Evolutionary conservation across 2,329 filamentous ascomycete species (phyloP), one percentile per base, ranked within the genome.

Genomic region (Claviceps citrina): DNA sequence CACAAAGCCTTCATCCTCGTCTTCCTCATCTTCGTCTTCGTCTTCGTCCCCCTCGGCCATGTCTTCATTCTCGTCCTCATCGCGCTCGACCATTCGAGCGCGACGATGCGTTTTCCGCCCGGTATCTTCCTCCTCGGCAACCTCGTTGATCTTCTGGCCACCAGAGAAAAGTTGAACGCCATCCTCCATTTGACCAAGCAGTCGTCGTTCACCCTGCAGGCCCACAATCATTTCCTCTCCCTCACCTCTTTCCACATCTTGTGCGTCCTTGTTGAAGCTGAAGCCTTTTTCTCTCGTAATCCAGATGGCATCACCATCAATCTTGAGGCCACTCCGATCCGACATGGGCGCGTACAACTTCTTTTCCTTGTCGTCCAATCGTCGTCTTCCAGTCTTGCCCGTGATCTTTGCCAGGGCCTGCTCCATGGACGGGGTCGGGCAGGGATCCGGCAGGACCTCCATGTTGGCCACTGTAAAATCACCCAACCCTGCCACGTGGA

Each of bases 301-400:
- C 65, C 93, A 98, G 28, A 98, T 87, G 7, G 89, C 87, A 61
- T 98, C 91, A 45, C 93, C 93, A 49, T 98, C 91, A 38, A 98
- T 89, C 55, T 96, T 78, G 10, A 98, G 75, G 52, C 91, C 91
- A 48, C 87, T 93, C 26, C 94, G 86, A 61, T 98, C 91, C 20
- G 87, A 94, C 89, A 98, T 96, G 26, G 91, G 93, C 3, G 91
- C 93, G 60, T 95, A 93, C 5, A 98, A 66, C 51, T 93, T 76
- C 64, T 95, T 95, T 56, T 98, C 89, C 62, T 96, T 98, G 56
- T 98, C 91, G 25, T 93, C 91, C 12, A 98, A 64, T 42, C 87
- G 73, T 53, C 80, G 77, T 47, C 86, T 70, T 31, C 79, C 80
- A 26, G 78, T 78, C 59, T 93, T 94, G 3, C 89, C 89, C 0